Evolutionary conservation across 495 filamentous ascomycete species (phyloP).

Genomic region (Talaromyces adpressus): DNA sequence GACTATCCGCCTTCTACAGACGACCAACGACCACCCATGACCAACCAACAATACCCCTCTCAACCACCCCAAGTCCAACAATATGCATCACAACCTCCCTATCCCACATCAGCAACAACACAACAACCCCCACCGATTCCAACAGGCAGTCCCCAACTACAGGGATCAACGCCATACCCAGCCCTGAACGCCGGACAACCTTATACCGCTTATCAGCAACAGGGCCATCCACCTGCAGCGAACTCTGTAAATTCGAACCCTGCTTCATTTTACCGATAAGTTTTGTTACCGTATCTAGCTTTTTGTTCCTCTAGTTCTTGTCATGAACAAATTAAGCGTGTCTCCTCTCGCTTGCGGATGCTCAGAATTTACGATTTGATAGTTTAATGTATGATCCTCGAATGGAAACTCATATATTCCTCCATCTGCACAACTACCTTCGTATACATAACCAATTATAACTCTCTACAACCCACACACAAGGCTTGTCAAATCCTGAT

Average conservation of each 20-base stretch:
- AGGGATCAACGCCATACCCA: conserved; percentile 29
- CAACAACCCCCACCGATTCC: conserved; percentile 44
- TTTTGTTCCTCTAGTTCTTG: background rate
- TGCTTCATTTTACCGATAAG: conserved; percentile 36
- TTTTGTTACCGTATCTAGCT: background rate
- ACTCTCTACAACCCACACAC: background rate
- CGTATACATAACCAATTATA: background rate
- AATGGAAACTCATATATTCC: background rate
- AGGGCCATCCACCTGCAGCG: conserved; percentile 16
- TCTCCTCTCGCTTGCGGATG: background rate
- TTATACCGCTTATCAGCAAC: conserved; percentile 48
- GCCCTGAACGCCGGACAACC: conserved; percentile 28
- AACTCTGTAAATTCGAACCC: conserved; percentile 30
- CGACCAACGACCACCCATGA: conserved; percentile 32
- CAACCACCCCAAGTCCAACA: conserved; percentile 23
- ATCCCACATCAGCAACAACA: conserved; percentile 31
- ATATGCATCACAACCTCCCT: conserved; percentile 31
- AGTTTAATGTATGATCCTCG: background rate
- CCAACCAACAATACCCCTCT: conserved; percentile 12
- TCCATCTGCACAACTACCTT: background rate
- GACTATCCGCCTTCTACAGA: conserved; percentile 56
- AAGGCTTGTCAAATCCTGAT: background rate
- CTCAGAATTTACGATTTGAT: background rate
- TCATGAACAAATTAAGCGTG: background rate
- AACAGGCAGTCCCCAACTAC: conserved; percentile 31